Conservation (phyloP, 169 alveolate species). For the Plasmodium cynomolgi region DNA sequence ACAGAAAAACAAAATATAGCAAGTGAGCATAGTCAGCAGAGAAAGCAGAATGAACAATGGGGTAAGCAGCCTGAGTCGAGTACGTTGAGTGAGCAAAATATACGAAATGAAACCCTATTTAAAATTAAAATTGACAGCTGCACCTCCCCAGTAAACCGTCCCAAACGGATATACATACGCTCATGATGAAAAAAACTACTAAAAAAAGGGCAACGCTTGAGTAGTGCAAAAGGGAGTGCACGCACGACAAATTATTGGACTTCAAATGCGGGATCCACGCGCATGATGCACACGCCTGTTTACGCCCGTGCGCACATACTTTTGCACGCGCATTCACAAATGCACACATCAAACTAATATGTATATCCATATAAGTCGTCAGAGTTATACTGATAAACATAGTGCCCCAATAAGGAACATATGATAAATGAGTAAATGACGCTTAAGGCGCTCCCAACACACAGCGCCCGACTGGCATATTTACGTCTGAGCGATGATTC, state of each 20-base stretch:
- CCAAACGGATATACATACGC: background rate
- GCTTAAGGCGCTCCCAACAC: conserved; percentile 69
- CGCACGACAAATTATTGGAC: background rate
- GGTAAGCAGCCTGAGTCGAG: background rate
- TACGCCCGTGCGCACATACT: background rate
- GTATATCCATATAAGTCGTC: conserved; percentile 50
- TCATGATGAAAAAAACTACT: background rate
- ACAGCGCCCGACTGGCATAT: conserved; percentile 60
- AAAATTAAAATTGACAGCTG: background rate
- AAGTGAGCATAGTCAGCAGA: background rate
- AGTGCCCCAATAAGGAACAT: conserved; percentile 63
- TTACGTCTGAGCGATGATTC: conserved; percentile 32
- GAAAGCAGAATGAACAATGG: background rate
- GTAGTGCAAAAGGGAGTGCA: background rate
- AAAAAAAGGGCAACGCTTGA: background rate
- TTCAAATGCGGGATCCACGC: background rate
- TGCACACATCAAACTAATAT: conserved; percentile 4
- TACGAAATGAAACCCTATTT: background rate
- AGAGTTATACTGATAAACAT: conserved; percentile 23
- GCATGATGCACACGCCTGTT: background rate
- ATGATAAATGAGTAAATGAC: conserved; percentile 57
- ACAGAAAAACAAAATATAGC: background rate
- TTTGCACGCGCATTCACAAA: background rate
- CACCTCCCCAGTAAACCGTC: background rate
- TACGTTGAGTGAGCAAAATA: background rate